Base-by-base conservation (phyloP, 352 stramenopile species). In the Phytopythium aichiense region DNA sequence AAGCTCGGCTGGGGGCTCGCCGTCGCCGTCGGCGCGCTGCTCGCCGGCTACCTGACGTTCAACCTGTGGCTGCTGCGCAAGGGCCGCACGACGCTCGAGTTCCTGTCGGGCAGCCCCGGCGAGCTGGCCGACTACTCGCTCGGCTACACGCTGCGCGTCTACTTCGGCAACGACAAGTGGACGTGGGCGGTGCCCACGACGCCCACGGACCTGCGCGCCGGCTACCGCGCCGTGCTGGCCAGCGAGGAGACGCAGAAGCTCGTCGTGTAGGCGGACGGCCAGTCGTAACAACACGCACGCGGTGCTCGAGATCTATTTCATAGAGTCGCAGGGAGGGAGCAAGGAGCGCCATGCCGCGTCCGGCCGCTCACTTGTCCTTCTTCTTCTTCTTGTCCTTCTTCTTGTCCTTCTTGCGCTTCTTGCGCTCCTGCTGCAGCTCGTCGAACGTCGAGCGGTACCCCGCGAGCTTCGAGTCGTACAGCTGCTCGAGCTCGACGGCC, bases 311-410 rank as follows among this genome's bases (percentile, higher is more conserved):
- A 55, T n/a, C 9, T 35, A 60, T 18, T 37, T 30, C 15, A 50
- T 7, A 53, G 35, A 33, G 30, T 53, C 15, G 43, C 40, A 46
- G 37, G 28, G 30, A 25, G 12, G 42, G 1, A 35, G 43, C 11
- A 3, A 51, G 16, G n/a, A 54, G 30, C 25, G 25, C 28, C 20
- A 45, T 57, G 50, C 50, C 46, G 57, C 38, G 35, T 31, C 25
- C 18, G 43, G 51, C 42, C 42, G 46, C 56, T 81, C 56, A 81
- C 69, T 95, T 95, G 53, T 92, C 81, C 58, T 95, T 93, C 66
- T 95, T 94, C 71, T 95, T 92, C 38, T 92, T 78, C 73, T 94
- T 95, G 49, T 90, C 79, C 65, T 95, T 94, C 74, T 95, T 95
- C 74, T 94, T 92, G 23, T 92, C 83, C 60, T 94, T 93, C 69